These are phyloP conservation scores for Histomonas meleagridis DNA, from an alignment of 208 protist genomes.

Conservation along the genomic window DNA sequence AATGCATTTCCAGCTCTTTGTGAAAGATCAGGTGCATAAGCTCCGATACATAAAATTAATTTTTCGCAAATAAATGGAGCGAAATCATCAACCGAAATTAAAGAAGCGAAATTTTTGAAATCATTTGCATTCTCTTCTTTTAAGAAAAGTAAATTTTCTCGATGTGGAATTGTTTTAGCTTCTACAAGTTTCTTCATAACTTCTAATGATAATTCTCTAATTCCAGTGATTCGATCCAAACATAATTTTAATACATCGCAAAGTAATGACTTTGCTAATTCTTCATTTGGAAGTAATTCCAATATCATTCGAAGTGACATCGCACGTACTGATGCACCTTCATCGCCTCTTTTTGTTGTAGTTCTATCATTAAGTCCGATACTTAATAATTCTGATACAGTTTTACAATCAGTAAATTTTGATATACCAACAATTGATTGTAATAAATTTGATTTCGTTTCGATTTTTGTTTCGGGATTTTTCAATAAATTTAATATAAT, in stretches of 20 bases:
- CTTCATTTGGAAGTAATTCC: not conserved
- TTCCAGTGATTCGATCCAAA: not conserved
- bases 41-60: not conserved
- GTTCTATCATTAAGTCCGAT: not conserved
- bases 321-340: not conserved
- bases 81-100: not conserved
- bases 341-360: constrained; percentile 30
- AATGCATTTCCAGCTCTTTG: not conserved
- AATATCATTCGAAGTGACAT: not conserved
- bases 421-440: not conserved
- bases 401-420: not conserved
- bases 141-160: not conserved
- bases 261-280: not conserved
- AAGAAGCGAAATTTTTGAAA: not conserved
- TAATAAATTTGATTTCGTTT: not conserved
- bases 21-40: not conserved
- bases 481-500: not conserved
- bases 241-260: not conserved
- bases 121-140: not conserved
- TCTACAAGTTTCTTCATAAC: not conserved
- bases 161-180: not conserved
- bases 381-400: not conserved
- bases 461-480: not conserved
- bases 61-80: not conserved
- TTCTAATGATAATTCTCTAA: not conserved